phyloP scores from a whole-genome alignment of 306 rosid genomes.

The Chamaecrista fasciculata region DNA sequence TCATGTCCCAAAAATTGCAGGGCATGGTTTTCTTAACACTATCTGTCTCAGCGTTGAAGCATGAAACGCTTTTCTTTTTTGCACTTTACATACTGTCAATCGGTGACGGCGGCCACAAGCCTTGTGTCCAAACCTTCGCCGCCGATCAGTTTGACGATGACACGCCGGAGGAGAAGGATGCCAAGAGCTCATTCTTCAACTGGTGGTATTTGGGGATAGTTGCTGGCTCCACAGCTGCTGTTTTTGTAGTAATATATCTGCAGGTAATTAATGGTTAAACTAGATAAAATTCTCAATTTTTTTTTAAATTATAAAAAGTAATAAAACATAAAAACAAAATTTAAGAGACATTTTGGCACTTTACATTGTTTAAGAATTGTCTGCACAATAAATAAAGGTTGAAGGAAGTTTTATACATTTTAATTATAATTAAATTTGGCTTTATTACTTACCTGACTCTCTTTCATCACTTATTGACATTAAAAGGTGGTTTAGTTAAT shows the following conservation, averaged over 20 bases:
- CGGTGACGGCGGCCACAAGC: constrained; percentile 78
- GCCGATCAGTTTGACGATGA: constrained; percentile 80
- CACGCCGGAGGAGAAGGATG: constrained; percentile 46
- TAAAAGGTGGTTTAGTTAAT: no score
- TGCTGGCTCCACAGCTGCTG: constrained; percentile 46
- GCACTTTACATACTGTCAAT: constrained; percentile 57
- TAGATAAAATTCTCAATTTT: background rate
- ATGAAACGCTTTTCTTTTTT: constrained; percentile 36
- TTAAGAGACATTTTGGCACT: no score
- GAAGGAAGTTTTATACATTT: no score
- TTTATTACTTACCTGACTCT: no score
- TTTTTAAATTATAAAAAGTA: no score
- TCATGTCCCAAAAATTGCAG: constrained; percentile 28
- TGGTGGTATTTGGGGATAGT: constrained; percentile 80
- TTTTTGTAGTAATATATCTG: constrained; percentile 47
- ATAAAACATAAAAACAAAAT: no score
- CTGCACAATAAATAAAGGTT: no score
- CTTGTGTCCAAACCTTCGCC: constrained; percentile 80
- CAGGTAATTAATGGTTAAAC: constrained; percentile 42
- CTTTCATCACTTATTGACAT: no score
- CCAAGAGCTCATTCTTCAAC: constrained; percentile 67
- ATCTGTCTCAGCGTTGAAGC: constrained; percentile 44
- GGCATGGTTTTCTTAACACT: constrained; percentile 54
- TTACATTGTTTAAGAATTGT: no score
- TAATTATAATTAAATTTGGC: no score